A percentile compares a stretch with the other conserved stretches of the same genome.
phyloP scores from a whole-genome alignment of 441 rosid genomes.

The Gossypium davidsonii region DNA sequence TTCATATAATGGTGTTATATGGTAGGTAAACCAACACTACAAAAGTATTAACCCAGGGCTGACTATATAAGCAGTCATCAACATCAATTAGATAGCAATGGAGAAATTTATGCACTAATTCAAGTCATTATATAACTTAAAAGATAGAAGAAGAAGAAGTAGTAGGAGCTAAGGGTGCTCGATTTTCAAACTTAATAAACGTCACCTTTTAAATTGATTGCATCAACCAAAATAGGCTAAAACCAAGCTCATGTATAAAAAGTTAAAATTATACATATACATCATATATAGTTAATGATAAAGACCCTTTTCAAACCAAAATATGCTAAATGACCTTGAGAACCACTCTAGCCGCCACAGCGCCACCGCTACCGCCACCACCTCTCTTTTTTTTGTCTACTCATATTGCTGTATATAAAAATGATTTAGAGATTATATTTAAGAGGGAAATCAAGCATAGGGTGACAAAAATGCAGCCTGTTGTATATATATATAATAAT shows the following conservation, averaged over 20 bases:
- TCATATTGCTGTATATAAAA: not conserved
- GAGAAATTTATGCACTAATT: not conserved
- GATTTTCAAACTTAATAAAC: not conserved
- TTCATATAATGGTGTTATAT: not conserved
- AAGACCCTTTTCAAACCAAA: conserved; percentile 5
- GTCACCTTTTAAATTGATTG: not conserved
- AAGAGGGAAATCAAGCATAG: conserved; percentile 6
- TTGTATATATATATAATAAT: not conserved
- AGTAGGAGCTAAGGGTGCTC: too few species aligned
- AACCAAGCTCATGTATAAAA: not conserved
- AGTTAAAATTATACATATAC: not conserved
- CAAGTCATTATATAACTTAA: not conserved
- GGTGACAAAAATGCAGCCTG: conserved; percentile 12
- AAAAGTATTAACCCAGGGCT: not conserved
- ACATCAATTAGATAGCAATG: conserved; percentile 5
- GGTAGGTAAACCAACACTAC: conserved; percentile 8
- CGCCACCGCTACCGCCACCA: conserved; percentile 13
- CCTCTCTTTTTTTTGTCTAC: conserved; percentile 3
- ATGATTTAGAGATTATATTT: not conserved
- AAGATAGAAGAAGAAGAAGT: too few species aligned
- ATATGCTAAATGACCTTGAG: not conserved
- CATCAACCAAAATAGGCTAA: not conserved
- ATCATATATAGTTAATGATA: not conserved
- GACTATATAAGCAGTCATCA: not conserved
- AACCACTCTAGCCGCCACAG: conserved; percentile 3